These are phyloP conservation scores for Strobilomyces confusus DNA, from an alignment of 768 basidiomycete genomes.

Conservation along the genomic window DNA sequence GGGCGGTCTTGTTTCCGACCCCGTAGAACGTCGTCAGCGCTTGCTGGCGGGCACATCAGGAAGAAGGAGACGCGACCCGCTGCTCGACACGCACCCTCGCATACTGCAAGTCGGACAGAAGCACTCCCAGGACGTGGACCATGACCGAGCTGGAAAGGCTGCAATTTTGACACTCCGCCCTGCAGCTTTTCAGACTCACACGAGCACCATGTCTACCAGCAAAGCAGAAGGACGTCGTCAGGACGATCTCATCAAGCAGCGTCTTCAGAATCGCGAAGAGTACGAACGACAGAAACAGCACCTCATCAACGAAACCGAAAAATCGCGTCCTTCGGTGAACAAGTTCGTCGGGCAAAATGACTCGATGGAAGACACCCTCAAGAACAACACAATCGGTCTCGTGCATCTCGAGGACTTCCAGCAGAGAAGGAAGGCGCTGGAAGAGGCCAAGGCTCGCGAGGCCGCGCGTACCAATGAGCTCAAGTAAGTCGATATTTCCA, in stretches of 20 bases:
- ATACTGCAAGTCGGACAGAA: slow-evolving; percentile 71
- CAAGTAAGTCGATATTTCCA: slow-evolving; percentile 60
- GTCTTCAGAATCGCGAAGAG: slow-evolving; percentile 74
- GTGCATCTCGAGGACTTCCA: slow-evolving; percentile 92
- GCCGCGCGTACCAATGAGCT: slow-evolving; percentile 80
- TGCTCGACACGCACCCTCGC: slow-evolving; percentile 55
- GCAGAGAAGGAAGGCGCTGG: slow-evolving; percentile 79
- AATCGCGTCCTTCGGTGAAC: slow-evolving; percentile 79
- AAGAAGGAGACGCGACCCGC: neutral
- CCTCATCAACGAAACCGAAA: slow-evolving; percentile 87
- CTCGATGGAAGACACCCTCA: slow-evolving; percentile 89
- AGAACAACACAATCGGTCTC: slow-evolving; percentile 87
- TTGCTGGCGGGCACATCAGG: slow-evolving; percentile 46
- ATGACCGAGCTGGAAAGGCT: slow-evolving; percentile 34
- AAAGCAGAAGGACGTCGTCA: slow-evolving; percentile 84
- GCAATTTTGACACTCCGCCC: slow-evolving; percentile 25
- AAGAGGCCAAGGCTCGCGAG: slow-evolving; percentile 87
- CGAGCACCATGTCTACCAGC: slow-evolving; percentile 59
- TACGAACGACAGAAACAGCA: slow-evolving; percentile 77
- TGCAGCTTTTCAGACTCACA: slow-evolving; percentile 12
- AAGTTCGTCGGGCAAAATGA: slow-evolving; percentile 95
- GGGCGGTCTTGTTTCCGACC: slow-evolving; percentile 69
- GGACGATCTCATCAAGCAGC: slow-evolving; percentile 81
- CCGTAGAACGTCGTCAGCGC: slow-evolving; percentile 92
- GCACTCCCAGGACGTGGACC: slow-evolving; percentile 87